phyloP scores from a whole-genome alignment of 169 alveolate species.

The Plasmodium knowlesi region DNA sequence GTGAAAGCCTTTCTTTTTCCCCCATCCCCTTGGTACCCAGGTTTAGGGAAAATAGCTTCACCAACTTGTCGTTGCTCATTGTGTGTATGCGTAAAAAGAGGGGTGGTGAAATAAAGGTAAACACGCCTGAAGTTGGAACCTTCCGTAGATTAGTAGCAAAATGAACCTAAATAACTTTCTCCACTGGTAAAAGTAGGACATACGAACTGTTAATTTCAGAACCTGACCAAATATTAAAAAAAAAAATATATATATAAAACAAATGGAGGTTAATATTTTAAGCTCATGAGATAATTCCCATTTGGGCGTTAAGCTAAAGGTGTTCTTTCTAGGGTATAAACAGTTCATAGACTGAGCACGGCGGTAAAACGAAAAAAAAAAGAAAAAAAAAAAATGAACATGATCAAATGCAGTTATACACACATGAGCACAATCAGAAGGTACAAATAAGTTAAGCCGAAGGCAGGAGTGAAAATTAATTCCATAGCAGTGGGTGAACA shows the following conservation, averaged over 20 bases:
- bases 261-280: not conserved
- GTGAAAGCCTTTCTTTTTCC: not conserved
- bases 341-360: not conserved
- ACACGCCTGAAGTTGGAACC: not conserved
- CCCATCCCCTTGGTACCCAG: not conserved
- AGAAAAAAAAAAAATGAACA: not conserved
- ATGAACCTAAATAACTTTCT: not conserved
- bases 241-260: not conserved
- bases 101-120: not conserved
- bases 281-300: not conserved
- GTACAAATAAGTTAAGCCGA: not conserved
- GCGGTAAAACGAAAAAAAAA: not conserved
- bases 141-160: not conserved
- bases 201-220: not conserved
- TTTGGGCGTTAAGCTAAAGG: not conserved
- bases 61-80: slow-evolving; percentile 4
- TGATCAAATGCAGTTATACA: not conserved
- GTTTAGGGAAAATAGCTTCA: slow-evolving; percentile 10
- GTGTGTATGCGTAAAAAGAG: not conserved
- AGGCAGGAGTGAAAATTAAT: not conserved
- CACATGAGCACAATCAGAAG: not conserved
- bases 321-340: not conserved
- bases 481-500: not conserved
- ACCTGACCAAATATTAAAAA: not conserved
- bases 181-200: not conserved